phyloP scores from a whole-genome alignment of 2,329 filamentous ascomycete genomes.

The Colletotrichum spinosum region DNA sequence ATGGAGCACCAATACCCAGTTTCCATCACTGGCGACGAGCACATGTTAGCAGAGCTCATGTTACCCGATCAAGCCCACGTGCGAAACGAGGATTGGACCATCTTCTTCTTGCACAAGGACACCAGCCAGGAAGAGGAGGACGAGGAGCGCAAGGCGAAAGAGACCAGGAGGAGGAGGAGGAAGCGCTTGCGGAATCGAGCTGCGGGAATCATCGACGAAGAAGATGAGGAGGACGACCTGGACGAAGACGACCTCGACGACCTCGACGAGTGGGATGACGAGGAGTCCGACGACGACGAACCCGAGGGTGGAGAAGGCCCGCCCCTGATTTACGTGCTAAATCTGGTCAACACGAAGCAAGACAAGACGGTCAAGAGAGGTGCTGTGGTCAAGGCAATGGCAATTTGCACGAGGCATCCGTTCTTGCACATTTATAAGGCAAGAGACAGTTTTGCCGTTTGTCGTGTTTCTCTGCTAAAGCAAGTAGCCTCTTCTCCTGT shows the following conservation, averaged over 20 bases:
- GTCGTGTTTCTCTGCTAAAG: conserved; percentile 3
- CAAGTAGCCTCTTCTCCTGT: conserved; percentile 80
- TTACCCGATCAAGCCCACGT: conserved; percentile 96
- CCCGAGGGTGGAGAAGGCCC: conserved; percentile 83
- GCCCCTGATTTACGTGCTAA: conserved; percentile 95
- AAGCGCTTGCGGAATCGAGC: conserved; percentile 63
- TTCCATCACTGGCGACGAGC: conserved; percentile 95
- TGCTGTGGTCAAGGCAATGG: conserved; percentile 97
- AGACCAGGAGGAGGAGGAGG: conserved; percentile 63
- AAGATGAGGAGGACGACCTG: conserved; percentile 63
- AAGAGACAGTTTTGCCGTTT: conserved; percentile 40
- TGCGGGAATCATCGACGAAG: conserved; percentile 60
- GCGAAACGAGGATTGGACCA: conserved; percentile 97
- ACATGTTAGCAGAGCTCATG: conserved; percentile 99
- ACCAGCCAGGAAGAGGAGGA: conserved; percentile 86
- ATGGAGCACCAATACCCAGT: conserved; percentile 99
- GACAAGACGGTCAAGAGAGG: conserved; percentile 94
- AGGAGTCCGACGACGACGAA: conserved; percentile 69
- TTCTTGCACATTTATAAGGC: conserved; percentile 99
- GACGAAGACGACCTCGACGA: conserved; percentile 57
- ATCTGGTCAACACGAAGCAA: conserved; percentile 97
- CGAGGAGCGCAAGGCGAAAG: conserved; percentile 70
- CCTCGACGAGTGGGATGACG: conserved; percentile 59
- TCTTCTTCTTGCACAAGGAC: conserved; percentile 98
- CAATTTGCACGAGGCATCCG: conserved; percentile 96